Percentiles rank a stretch among this genome's conserved stretches.
Evolutionary conservation across 78 protist species (phyloP).

Genomic region (slime mould (Dictyostelium discoideum)): DNA sequence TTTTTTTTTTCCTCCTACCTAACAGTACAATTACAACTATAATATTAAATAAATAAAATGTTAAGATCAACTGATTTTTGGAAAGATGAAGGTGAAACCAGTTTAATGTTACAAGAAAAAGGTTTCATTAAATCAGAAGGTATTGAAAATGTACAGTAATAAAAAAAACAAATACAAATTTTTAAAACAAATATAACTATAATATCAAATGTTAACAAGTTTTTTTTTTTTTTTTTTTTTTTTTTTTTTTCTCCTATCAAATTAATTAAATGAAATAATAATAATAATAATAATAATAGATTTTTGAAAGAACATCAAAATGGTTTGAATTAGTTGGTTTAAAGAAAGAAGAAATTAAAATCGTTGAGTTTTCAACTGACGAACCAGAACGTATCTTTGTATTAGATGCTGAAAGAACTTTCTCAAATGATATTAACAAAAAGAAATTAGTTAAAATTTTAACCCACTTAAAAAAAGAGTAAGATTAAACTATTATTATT

Average conservation of each 20-base stretch:
- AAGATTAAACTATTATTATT: background rate
- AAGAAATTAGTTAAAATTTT: conserved; percentile 8
- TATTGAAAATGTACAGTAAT: conserved; percentile 41
- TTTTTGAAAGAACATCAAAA: conserved; percentile 6
- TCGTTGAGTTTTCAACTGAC: background rate
- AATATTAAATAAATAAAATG: conserved; percentile 3
- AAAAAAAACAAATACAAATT: too few species aligned
- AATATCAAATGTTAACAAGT: background rate
- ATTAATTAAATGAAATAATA: too few species aligned
- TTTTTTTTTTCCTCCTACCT: background rate
- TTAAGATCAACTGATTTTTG: conserved; percentile 38
- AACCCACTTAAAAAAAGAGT: conserved; percentile 16
- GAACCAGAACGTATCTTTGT: conserved; percentile 48
- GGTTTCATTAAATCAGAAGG: conserved; percentile 49
- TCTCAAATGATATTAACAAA: conserved; percentile 14
- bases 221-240: too few species aligned
- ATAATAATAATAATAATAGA: background rate
- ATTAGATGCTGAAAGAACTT: conserved; percentile 61
- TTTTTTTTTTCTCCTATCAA: too few species aligned
- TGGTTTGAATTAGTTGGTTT: conserved; percentile 28
- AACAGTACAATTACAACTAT: background rate
- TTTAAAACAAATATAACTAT: background rate
- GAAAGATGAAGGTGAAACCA: conserved; percentile 33
- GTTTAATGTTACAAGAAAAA: conserved; percentile 29
- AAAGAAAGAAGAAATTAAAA: conserved; percentile 5